phyloP scores from a whole-genome alignment of 75 land plant genomes.

The Chamaecyparis obtusa region DNA sequence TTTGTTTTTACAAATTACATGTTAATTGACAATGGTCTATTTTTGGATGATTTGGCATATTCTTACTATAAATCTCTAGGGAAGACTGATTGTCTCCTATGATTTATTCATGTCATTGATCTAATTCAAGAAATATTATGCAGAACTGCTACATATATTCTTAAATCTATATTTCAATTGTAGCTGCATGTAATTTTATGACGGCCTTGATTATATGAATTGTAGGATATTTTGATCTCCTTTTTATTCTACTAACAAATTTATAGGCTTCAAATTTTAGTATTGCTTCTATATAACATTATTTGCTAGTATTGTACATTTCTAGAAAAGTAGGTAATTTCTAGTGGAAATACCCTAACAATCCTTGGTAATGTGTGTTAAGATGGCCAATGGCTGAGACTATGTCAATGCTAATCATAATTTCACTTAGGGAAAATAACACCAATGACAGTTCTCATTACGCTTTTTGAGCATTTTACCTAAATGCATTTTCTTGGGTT shows the following conservation, averaged over 20 bases:
- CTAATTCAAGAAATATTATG: not conserved
- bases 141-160: not conserved
- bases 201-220: not conserved
- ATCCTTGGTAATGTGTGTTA: not conserved
- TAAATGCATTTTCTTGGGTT: not conserved
- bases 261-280: not conserved
- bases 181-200: not conserved
- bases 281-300: not conserved
- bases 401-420: not conserved
- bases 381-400: not conserved
- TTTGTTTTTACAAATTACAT: too few relatives aligned
- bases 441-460: not conserved
- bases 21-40: too few relatives aligned
- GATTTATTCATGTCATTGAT: too few relatives aligned
- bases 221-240: not conserved
- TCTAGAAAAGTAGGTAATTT: not conserved
- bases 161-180: not conserved
- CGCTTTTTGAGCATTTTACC: not conserved
- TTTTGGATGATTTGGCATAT: too few relatives aligned
- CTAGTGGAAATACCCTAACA: not conserved
- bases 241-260: too few relatives aligned
- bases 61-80: too few relatives aligned
- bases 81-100: too few relatives aligned
- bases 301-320: not conserved
- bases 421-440: not conserved